phyloP scores from a whole-genome alignment of 768 basidiomycete species.

The Tylopilus sp. region DNA sequence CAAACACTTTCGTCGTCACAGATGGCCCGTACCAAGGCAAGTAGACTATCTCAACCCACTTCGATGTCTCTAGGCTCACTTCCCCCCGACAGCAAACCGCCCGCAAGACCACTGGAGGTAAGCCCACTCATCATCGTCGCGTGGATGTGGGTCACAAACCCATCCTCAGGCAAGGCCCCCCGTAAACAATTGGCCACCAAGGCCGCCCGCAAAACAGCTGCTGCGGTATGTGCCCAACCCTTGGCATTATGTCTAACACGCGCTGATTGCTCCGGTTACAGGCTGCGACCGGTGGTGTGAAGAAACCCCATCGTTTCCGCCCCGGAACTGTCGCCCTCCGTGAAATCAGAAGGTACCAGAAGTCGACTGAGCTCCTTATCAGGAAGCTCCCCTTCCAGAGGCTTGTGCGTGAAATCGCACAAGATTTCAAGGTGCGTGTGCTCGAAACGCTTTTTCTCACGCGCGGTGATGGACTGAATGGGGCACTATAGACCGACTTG shows the following conservation, averaged over 20 bases:
- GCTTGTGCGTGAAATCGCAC: conserved; percentile 95
- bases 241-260: background rate
- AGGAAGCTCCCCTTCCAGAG: conserved; percentile 99
- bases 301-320: conserved; percentile 99
- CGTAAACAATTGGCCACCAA: conserved; percentile 96
- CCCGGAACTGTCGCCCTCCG: conserved; percentile 98
- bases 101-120: conserved; percentile 98
- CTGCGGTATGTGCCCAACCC: conserved; percentile 45
- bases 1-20: conserved; percentile 10
- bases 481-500: conserved; percentile 69
- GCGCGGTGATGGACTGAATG: background rate
- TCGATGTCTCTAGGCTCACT: conserved; percentile 4
- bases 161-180: conserved; percentile 70
- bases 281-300: conserved; percentile 93
- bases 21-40: conserved; percentile 91
- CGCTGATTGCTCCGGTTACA: conserved; percentile 23
- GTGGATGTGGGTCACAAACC: conserved; percentile 21
- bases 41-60: background rate
- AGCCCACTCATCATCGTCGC: conserved; percentile 27
- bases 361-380: conserved; percentile 98
- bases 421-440: conserved; percentile 81
- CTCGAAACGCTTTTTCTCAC: background rate
- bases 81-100: conserved; percentile 78
- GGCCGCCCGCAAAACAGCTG: conserved; percentile 86
- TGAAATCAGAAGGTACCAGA: conserved; percentile 98